Evolutionary conservation across 768 basidiomycete species (phyloP).

Genomic region (Naematelia aurantialba): DNA sequence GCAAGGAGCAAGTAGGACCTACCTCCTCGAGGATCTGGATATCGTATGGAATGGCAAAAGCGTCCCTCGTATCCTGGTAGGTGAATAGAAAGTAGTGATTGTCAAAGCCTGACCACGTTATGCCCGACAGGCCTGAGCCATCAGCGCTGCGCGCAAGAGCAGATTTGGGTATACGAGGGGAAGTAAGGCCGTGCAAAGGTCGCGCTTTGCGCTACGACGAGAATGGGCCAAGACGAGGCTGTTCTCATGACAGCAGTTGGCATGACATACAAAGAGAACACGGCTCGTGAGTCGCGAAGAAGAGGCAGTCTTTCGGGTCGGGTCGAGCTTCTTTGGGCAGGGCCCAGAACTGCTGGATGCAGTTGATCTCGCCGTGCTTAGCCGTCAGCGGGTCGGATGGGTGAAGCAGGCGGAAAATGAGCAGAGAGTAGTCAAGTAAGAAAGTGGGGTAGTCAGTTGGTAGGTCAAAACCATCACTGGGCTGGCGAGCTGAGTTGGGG

Average conservation of each 20-base stretch:
- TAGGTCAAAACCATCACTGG: no score
- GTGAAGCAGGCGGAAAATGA: no score
- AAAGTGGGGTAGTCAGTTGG: no score
- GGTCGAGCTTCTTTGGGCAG: conserved; percentile 20
- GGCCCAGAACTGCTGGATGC: conserved; percentile 35
- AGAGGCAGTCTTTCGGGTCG: conserved; percentile 30
- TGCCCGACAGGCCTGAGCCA: conserved; percentile 27
- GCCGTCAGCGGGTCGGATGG: background rate
- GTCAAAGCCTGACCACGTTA: conserved; percentile 40
- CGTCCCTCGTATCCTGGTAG: conserved; percentile 40
- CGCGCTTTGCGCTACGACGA: no score
- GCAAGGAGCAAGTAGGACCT: background rate
- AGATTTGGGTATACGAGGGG: no score
- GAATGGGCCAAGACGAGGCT: no score
- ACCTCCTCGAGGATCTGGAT: conserved; percentile 29
- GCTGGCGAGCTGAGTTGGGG: no score
- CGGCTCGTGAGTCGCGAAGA: conserved; percentile 44
- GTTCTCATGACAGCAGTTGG: background rate
- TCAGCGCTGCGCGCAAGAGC: no score
- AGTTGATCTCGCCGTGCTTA: conserved; percentile 40
- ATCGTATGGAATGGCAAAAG: conserved; percentile 40
- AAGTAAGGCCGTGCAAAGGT: no score
- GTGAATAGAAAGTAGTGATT: conserved; percentile 37
- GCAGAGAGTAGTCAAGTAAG: no score
- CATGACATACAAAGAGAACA: conserved; percentile 36